Evolutionary conservation across 371 early-diverging fungal genomes (phyloP), one percentile per base, ranked within the genome.

Genomic region (Mortierella sp.): DNA sequence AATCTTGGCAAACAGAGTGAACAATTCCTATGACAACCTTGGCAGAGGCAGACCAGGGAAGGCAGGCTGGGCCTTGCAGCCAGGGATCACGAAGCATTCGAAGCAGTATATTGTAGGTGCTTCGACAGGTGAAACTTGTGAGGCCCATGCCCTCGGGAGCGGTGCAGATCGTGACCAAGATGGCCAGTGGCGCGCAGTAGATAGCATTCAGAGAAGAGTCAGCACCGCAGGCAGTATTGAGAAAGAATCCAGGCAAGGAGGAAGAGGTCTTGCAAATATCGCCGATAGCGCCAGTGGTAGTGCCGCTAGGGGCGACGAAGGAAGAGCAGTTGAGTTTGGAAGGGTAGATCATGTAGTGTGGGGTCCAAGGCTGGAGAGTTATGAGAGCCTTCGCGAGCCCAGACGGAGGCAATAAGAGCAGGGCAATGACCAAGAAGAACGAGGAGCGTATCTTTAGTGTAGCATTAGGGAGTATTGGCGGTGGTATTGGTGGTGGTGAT

Each of bases 201-300:
- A 76, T 64, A 18, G 69, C 62, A 28, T 65, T 68, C 52, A 81
- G 32, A 10, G 59, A 24, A 24, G 72, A 59, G 35, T 81, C 81
- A 14, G 81, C 75, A 11, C 60, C n/a, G 60, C 81, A 81, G 67
- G 73, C 72, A 26, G 66, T 39, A 64, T 70, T 72, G 67, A 75
- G 81, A 24, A 76, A 81, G 76, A 73, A 75, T 65, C 81, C 76
- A 18, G 81, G 81, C 52, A 75, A 47, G 81, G 63, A 75, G n/a
- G 70, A 75, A 11, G 62, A 64, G 51, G 66, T 55, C 45, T 57
- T 70, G 70, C 81, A 81, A 55, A 81, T 75, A 14, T 75, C 76
- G 22, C 18, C 22, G 55, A 81, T 72, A 47, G 72, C 69, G n/a
- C 40, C 32, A 57, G 68, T 66, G 69, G 75, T 18, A 40, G 52